phyloP scores from a whole-genome alignment of 2,329 filamentous ascomycete genomes.

The Anisogramma anomala region DNA sequence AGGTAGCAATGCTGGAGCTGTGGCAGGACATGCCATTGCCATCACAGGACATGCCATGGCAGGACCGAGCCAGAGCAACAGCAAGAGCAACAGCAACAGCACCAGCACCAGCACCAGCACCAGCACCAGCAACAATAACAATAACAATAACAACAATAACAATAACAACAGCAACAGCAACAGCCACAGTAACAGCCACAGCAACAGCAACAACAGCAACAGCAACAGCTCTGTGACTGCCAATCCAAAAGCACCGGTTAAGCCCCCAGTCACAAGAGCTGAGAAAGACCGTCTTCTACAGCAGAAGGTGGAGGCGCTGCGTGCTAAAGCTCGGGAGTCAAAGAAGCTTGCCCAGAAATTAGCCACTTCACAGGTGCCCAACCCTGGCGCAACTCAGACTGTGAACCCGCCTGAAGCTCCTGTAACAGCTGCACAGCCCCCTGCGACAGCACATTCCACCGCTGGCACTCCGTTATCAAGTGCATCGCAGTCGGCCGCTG shows the following conservation, averaged over 20 bases:
- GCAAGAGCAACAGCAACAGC: too few species aligned
- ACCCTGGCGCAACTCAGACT: not conserved
- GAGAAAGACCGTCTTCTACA: constrained; percentile 64
- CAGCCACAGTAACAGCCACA: too few species aligned
- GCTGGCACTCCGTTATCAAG: not conserved
- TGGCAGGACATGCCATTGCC: too few species aligned
- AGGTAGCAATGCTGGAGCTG: constrained; percentile 12
- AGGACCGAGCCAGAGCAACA: too few species aligned
- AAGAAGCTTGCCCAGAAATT: constrained; percentile 24
- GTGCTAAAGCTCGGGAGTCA: constrained; percentile 39
- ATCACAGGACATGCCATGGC: too few species aligned
- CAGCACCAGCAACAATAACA: too few species aligned
- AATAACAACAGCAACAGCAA: too few species aligned
- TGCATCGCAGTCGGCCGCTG: not conserved
- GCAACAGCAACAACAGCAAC: too few species aligned
- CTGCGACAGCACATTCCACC: not conserved
- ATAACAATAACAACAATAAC: too few species aligned
- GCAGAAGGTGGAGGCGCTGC: constrained; percentile 66
- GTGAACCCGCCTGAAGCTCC: not conserved
- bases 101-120: too few species aligned
- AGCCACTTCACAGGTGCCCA: constrained; percentile 4
- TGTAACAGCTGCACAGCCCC: constrained; percentile 2
- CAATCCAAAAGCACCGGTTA: constrained; percentile 5
- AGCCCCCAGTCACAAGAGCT: constrained; percentile 39
- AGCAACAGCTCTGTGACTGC: constrained; percentile 1